Conservation (phyloP, 148 eudicot species). For the Salicornia ramosissima region DNA sequence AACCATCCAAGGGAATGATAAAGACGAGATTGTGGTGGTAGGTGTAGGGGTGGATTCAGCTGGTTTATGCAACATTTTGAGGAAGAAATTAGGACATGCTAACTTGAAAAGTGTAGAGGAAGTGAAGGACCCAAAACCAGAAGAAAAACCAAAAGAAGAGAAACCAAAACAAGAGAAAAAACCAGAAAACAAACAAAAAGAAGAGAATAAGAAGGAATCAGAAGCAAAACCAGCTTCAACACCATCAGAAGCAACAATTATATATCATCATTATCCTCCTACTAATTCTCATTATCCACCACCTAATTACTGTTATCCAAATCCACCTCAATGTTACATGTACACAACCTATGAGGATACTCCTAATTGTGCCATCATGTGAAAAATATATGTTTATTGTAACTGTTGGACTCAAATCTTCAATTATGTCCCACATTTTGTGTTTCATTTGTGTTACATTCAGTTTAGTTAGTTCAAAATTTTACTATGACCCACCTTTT, state of each 20-base stretch:
- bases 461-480: too few species aligned
- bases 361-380: neutral
- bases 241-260: neutral
- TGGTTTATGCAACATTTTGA: slow-evolving; percentile 20
- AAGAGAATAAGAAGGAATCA: slow-evolving; percentile 11
- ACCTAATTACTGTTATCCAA: neutral
- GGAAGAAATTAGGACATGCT: slow-evolving; percentile 23
- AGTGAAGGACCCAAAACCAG: slow-evolving; percentile 31
- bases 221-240: neutral
- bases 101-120: slow-evolving; percentile 25
- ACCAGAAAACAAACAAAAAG: neutral
- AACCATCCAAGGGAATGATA: slow-evolving; percentile 27
- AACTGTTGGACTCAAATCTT: too few species aligned
- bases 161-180: slow-evolving; percentile 11
- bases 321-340: slow-evolving; percentile 8
- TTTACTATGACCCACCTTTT: too few species aligned
- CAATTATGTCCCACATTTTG: too few species aligned
- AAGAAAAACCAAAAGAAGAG: slow-evolving; percentile 9
- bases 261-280: slow-evolving; percentile 8
- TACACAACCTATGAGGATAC: slow-evolving; percentile 1
- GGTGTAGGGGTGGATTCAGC: slow-evolving; percentile 31
- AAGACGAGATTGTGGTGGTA: slow-evolving; percentile 25
- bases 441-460: too few species aligned
- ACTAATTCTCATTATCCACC: slow-evolving; percentile 2
- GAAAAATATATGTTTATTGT: too few species aligned